Evolutionary conservation across 176 grass and related monocot species (phyloP).

Genomic region (Pontederia crassipes): DNA sequence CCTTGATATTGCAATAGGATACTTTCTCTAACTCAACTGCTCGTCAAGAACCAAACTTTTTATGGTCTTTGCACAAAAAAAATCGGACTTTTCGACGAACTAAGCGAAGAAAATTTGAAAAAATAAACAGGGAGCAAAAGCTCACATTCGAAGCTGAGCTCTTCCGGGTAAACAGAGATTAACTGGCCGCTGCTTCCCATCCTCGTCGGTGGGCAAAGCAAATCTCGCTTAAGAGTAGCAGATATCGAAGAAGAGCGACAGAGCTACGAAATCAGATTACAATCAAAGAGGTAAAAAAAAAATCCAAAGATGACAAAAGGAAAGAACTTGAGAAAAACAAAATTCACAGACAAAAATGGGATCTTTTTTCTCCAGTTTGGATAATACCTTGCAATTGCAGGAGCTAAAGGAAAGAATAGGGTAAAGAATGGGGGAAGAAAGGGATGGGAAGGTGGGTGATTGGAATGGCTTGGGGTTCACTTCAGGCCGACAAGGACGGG

Average conservation of each 20-base stretch:
- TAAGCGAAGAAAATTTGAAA: background rate
- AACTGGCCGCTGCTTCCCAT: constrained; percentile 70
- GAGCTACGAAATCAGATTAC: too few relatives aligned
- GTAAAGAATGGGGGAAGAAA: too few relatives aligned
- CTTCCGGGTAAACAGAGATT: constrained; percentile 80
- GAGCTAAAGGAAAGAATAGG: constrained; percentile 27
- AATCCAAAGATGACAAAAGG: constrained; percentile 11
- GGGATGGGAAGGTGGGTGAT: constrained; percentile 1
- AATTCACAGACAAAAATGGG: too few relatives aligned
- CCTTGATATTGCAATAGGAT: constrained; percentile 93
- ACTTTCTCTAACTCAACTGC: constrained; percentile 93
- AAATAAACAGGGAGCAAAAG: background rate
- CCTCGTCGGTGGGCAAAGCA: constrained; percentile 18
- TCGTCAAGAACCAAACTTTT: constrained; percentile 19
- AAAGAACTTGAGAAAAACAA: too few relatives aligned
- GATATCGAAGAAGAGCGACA: too few relatives aligned
- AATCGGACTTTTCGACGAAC: constrained; percentile 4
- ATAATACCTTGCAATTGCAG: too few relatives aligned
- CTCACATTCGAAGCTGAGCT: constrained; percentile 87
- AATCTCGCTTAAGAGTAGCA: too few relatives aligned
- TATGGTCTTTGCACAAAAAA: constrained; percentile 3
- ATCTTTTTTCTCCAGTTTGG: too few relatives aligned
- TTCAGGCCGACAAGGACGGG: too few relatives aligned
- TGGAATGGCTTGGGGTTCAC: too few relatives aligned
- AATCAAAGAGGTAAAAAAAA: constrained; percentile 14